Conservation (phyloP, 139 green algal species). For the Zygnema circumcarinatum region DNA sequence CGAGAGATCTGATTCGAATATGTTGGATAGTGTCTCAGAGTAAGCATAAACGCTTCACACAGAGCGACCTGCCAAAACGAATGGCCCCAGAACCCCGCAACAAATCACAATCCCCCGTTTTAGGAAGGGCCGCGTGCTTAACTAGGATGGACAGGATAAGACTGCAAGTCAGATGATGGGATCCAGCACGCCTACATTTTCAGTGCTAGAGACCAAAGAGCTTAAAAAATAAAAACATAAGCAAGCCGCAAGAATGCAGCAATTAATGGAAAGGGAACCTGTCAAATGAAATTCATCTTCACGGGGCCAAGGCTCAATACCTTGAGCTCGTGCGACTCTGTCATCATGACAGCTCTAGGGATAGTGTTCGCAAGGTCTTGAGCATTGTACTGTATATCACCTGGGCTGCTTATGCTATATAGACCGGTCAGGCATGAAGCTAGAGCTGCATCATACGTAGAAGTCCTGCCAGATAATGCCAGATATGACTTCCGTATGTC, state of each 20-base stretch:
- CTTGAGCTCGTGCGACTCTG: background rate
- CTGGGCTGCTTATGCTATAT: background rate
- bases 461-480: background rate
- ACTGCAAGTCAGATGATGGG: too few relatives aligned
- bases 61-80: conserved; percentile 8
- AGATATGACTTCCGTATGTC: background rate
- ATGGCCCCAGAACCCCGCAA: background rate
- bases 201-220: too few relatives aligned
- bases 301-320: too few relatives aligned
- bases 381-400: conserved; percentile 13
- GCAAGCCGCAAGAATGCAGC: too few relatives aligned
- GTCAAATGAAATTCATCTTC: too few relatives aligned
- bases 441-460: background rate
- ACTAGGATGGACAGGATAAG: too few relatives aligned
- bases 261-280: too few relatives aligned
- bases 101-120: too few relatives aligned
- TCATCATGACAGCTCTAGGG: background rate
- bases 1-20: background rate
- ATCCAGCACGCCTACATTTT: too few relatives aligned
- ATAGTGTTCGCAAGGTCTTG: background rate
- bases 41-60: conserved; percentile 14
- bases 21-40: background rate
- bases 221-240: too few relatives aligned
- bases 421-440: background rate
- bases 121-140: too few relatives aligned